These are phyloP conservation scores for Solanum hybrid DNA, from an alignment of 305 asterid species.

Conservation along the genomic window DNA sequence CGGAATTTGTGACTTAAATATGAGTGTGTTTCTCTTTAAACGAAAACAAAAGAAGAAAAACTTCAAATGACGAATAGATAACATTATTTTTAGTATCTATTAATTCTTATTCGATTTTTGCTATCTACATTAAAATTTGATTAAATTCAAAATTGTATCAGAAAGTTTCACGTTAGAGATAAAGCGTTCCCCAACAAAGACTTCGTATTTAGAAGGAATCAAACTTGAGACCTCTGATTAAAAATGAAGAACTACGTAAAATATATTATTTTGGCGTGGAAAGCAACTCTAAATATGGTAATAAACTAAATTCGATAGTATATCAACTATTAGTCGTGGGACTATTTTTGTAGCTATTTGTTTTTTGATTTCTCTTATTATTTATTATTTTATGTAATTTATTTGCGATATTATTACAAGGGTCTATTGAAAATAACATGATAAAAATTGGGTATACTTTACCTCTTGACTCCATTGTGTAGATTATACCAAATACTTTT, in stretches of 20 bases:
- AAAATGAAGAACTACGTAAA: no score
- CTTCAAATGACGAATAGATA: background rate
- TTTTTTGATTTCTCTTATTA: no score
- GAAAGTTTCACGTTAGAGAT: rapidly evolving
- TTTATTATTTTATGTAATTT: background rate
- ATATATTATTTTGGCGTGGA: no score
- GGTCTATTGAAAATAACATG: background rate
- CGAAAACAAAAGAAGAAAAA: background rate
- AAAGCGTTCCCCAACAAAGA: no score
- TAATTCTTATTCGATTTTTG: no score
- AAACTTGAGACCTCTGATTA: no score
- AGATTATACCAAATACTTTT: rapidly evolving
- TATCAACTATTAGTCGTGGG: background rate
- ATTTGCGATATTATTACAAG: no score
- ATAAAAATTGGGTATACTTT: no score
- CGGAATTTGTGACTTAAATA: background rate
- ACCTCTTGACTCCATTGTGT: background rate
- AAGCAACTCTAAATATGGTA: no score
- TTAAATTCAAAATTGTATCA: rapidly evolving
- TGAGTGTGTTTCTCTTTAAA: background rate
- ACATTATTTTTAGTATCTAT: background rate
- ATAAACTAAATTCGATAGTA: background rate
- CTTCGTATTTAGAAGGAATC: rapidly evolving
- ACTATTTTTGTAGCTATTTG: background rate
- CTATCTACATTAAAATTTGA: no score